Evolutionary conservation across 2,329 filamentous ascomycete species (phyloP).

Genomic region (Ciborinia camelliae): DNA sequence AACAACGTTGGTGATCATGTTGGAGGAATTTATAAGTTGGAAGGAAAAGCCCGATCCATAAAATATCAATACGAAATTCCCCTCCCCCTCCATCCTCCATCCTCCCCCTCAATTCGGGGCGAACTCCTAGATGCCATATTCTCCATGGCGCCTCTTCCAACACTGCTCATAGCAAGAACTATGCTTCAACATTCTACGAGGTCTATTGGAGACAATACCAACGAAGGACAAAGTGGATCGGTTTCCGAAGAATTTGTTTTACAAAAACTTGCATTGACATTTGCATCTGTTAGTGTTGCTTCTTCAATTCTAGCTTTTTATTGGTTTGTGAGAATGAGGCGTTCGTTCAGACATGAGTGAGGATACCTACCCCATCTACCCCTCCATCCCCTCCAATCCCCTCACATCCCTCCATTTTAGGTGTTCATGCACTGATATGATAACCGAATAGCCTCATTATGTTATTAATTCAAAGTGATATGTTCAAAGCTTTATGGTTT

Average conservation of each 20-base stretch:
- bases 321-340: slow-evolving; percentile 71
- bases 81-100: background rate
- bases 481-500: slow-evolving; percentile 67
- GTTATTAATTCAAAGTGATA: slow-evolving; percentile 68
- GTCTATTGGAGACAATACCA: slow-evolving; percentile 22
- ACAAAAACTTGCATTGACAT: slow-evolving; percentile 39
- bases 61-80: slow-evolving; percentile 13
- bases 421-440: slow-evolving; percentile 22
- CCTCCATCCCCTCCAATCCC: too few relatives aligned
- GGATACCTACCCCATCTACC: slow-evolving; percentile 29
- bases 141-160: slow-evolving; percentile 30
- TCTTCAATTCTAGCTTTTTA: slow-evolving; percentile 57
- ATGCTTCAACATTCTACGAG: slow-evolving; percentile 19
- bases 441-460: slow-evolving; percentile 60
- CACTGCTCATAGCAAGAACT: slow-evolving; percentile 21
- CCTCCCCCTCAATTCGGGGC: background rate
- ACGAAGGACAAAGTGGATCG: slow-evolving; percentile 19
- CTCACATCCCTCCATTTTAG: too few relatives aligned
- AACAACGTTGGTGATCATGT: slow-evolving; percentile 18
- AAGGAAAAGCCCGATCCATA: slow-evolving; percentile 21
- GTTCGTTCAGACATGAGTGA: slow-evolving; percentile 71
- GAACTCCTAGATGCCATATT: background rate
- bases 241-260: slow-evolving; percentile 26
- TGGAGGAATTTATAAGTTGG: slow-evolving; percentile 20
- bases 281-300: slow-evolving; percentile 52